Evolutionary conservation across 2,329 filamentous ascomycete genomes (phyloP).

Genomic region (Aschersonia sp.): DNA sequence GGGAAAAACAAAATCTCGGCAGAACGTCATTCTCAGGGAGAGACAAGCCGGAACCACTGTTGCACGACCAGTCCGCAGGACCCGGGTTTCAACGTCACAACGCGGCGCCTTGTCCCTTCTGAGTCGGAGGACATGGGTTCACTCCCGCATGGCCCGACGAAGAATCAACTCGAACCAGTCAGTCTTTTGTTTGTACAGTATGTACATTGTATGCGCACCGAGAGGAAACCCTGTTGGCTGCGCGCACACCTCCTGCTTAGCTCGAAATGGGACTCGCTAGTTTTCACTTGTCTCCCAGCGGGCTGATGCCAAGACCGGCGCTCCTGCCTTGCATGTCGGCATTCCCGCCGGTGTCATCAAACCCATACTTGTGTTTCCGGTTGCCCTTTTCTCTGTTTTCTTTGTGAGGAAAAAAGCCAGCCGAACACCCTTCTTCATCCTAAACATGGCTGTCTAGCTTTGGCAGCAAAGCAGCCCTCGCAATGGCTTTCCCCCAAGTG

Average conservation of each 20-base stretch:
- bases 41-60: no score
- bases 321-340: neutral
- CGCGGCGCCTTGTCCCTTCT: neutral
- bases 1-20: no score
- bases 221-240: neutral
- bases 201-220: no score
- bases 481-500: constrained; percentile 1
- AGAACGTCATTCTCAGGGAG: no score
- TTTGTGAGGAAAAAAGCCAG: no score
- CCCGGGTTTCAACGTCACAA: neutral
- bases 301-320: neutral
- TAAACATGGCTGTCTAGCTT: neutral
- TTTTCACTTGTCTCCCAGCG: neutral
- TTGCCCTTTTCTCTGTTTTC: neutral
- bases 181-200: no score
- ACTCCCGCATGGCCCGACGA: no score
- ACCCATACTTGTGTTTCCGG: neutral
- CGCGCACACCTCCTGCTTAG: neutral
- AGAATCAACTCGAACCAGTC: no score
- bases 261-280: no score
- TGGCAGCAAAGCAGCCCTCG: neutral
- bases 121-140: neutral
- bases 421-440: neutral
- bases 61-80: no score
- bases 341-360: neutral